Evolutionary conservation across 1,284 basidiomycete genomes (phyloP), one percentile per base, ranked within the genome.

Genomic region (Fomitopsis schrenkii): DNA sequence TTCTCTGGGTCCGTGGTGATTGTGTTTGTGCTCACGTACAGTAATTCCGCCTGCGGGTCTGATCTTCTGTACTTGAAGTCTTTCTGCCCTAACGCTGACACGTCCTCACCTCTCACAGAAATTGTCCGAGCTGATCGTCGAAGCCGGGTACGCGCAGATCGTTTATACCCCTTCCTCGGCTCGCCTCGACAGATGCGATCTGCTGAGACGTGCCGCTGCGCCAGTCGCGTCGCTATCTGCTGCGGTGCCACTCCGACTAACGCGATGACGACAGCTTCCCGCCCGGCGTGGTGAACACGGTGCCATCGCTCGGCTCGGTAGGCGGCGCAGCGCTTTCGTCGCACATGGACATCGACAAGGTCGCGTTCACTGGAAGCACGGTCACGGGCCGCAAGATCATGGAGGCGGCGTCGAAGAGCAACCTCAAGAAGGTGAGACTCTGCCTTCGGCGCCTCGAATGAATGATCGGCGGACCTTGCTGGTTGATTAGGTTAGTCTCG

Each of bases 341-440:
- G 17, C 94, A 96, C 75, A 80, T 73, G 57, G 91, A 88, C 67
- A 88, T 95, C 58, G 91, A 95, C 77, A 95, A 95, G 76, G 80
- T 92, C 59, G 90, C 90, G 5, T 93, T 93, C 72, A 93, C 91
- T 10, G 90, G 90, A 44, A 91, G 88, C 46, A 96, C 94, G 17
- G 75, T 87, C 57, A 96, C 95, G n/a, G 96, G 96, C 17, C 87
- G 94, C 44, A 91, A 90, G 71, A 90, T 98, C 72, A 91, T 95
- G 84, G 88, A 94, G 72, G 93, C 94, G 17, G 93, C 95, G 2
- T 94, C 95, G n/a, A 89, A 90, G 74, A 93, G 88, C 69, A 97
- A 98, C 78, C 77, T 98, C 67, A 97, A 97, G 77, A 92, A 92
- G 81, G 89, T 84, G 59, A 19, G 66, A 41, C 58, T 58, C 41